Conservation (phyloP, 768 basidiomycete genomes). For the Mycena haematopus region DNA sequence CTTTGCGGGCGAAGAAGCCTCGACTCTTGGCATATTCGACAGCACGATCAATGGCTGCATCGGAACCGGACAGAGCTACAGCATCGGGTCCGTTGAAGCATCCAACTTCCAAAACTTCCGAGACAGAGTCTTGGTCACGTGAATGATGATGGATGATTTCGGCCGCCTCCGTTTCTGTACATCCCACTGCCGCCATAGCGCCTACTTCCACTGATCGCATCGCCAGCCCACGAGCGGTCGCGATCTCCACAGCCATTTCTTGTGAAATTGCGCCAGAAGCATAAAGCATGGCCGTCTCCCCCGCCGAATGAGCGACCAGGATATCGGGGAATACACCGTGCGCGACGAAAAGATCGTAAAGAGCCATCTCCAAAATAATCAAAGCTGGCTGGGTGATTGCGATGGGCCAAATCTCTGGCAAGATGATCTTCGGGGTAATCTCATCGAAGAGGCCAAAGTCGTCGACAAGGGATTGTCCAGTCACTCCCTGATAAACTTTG, state of each 20-base stretch:
- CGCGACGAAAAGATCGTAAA: slow-evolving; percentile 30
- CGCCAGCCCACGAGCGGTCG: slow-evolving; percentile 37
- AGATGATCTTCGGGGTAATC: background rate
- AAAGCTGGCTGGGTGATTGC: slow-evolving; percentile 35
- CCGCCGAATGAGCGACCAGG: slow-evolving; percentile 42
- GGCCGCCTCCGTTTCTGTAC: background rate
- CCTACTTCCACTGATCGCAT: background rate
- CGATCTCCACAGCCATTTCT: slow-evolving; percentile 38
- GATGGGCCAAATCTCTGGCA: slow-evolving; percentile 16
- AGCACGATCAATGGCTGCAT: background rate
- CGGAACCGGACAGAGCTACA: background rate
- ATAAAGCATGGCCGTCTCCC: slow-evolving; percentile 42
- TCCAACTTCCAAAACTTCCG: background rate
- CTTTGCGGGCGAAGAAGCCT: background rate
- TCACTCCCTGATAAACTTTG: background rate
- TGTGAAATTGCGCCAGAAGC: slow-evolving; percentile 33
- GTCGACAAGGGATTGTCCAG: slow-evolving; percentile 29
- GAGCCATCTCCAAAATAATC: slow-evolving; percentile 39
- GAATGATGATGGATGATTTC: background rate
- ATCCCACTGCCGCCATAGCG: background rate
- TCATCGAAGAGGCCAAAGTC: slow-evolving; percentile 36
- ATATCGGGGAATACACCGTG: slow-evolving; percentile 35
- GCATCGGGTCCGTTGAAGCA: background rate
- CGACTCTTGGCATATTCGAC: background rate
- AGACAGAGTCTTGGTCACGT: background rate